Percentiles rank a stretch among this genome's conserved stretches.
phyloP scores from a whole-genome alignment of 345 rosid species.

The Hibiscus syriacus region DNA sequence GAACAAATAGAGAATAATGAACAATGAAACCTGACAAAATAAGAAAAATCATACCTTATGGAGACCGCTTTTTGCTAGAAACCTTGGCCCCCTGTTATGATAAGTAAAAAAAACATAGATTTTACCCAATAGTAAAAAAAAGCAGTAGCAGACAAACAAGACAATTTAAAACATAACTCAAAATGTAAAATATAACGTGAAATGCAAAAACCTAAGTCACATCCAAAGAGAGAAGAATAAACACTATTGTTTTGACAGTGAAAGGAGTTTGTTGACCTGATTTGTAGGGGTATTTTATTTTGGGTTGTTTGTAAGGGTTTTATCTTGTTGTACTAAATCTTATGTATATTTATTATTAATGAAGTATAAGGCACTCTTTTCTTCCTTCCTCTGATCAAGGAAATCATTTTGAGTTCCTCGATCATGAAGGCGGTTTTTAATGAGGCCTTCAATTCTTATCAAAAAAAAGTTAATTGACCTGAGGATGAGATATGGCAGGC shows the following conservation, averaged over 20 bases:
- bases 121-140: conserved; percentile 13
- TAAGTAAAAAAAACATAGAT: not conserved
- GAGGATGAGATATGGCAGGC: not conserved
- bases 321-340: too few relatives aligned
- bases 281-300: too few relatives aligned
- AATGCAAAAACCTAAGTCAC: not conserved
- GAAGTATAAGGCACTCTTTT: too few relatives aligned
- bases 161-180: conserved; percentile 2
- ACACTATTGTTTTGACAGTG: not conserved
- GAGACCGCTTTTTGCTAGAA: conserved; percentile 45
- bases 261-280: not conserved
- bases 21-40: not conserved
- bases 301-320: too few relatives aligned
- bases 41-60: conserved; percentile 46
- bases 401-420: too few relatives aligned
- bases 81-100: conserved; percentile 36
- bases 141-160: not conserved
- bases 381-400: too few relatives aligned
- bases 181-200: not conserved
- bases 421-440: too few relatives aligned
- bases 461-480: too few relatives aligned
- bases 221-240: not conserved
- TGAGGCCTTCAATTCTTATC: too few relatives aligned
- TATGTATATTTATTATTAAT: too few relatives aligned
- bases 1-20: not conserved